A percentile compares a stretch with the other conserved stretches of the same genome.
These are phyloP conservation scores for Gossypium trilobum DNA, from an alignment of 441 rosid species.

Conservation along the genomic window DNA sequence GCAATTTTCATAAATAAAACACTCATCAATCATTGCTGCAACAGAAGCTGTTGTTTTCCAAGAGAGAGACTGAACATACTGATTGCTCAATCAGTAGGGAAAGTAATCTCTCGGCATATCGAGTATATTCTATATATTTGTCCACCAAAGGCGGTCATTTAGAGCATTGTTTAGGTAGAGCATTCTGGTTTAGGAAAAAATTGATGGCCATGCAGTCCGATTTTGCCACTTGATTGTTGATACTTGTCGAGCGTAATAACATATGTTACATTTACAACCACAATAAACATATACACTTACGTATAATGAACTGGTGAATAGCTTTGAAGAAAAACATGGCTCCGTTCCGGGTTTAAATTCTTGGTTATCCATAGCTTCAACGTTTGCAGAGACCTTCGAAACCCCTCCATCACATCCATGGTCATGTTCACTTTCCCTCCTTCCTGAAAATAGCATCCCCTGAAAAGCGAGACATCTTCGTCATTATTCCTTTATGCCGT, in stretches of 20 bases:
- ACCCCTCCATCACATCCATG: slow-evolving; percentile 62
- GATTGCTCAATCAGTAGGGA: not conserved
- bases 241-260: too few relatives aligned
- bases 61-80: not conserved
- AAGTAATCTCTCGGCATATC: not conserved
- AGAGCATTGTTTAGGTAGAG: not conserved
- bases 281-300: slow-evolving; percentile 20
- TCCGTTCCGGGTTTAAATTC: slow-evolving; percentile 39
- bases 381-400: slow-evolving; percentile 56
- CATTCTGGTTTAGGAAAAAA: not conserved
- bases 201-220: too few relatives aligned
- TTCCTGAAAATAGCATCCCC: slow-evolving; percentile 68
- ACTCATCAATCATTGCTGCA: not conserved
- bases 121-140: not conserved
- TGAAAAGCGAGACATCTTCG: slow-evolving; percentile 18
- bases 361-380: slow-evolving; percentile 51
- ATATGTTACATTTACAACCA: too few relatives aligned
- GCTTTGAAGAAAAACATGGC: slow-evolving; percentile 63
- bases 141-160: not conserved
- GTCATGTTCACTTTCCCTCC: slow-evolving; percentile 53
- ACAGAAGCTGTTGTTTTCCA: not conserved
- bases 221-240: too few relatives aligned
- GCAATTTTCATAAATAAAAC: slow-evolving; percentile 18
- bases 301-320: slow-evolving; percentile 79
- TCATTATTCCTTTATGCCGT: not conserved